Evolutionary conservation across 2,329 filamentous ascomycete species (phyloP).

Genomic region (Colletotrichum orchidophilum): DNA sequence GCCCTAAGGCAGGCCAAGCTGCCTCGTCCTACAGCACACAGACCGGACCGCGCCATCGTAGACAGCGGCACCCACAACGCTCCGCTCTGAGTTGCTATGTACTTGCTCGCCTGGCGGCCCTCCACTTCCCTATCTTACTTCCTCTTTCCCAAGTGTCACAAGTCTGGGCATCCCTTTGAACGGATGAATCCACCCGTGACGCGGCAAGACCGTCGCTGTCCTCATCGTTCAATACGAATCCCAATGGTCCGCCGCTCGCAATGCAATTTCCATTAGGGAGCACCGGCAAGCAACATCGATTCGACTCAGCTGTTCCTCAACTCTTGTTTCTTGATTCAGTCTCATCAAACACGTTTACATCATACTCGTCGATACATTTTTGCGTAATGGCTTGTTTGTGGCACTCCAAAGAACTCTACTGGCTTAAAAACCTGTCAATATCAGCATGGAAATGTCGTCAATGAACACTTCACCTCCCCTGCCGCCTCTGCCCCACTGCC

Average conservation of each 20-base stretch:
- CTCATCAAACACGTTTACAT: conserved; percentile 20
- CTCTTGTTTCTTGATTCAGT: neutral
- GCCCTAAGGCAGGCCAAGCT: neutral
- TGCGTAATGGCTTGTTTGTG: conserved; percentile 2
- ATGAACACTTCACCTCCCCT: neutral
- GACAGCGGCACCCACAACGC: conserved; percentile 3
- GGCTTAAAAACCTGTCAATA: conserved; percentile 13
- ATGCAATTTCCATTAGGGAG: neutral
- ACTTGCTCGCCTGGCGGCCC: neutral
- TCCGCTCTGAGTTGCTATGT: conserved; percentile 8
- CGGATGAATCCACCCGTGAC: conserved; percentile 26
- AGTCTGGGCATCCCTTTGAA: conserved; percentile 30
- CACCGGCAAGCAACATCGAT: conserved; percentile 1
- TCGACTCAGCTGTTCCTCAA: neutral
- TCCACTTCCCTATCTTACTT: neutral
- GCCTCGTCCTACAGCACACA: neutral
- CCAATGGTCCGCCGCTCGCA: conserved; percentile 2
- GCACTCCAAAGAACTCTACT: neutral
- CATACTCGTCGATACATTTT: neutral
- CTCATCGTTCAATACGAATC: conserved; percentile 13
- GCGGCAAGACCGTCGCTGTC: conserved; percentile 5
- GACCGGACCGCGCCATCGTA: conserved; percentile 9
- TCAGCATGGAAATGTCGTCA: neutral
- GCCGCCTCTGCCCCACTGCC: neutral
- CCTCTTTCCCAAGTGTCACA: conserved; percentile 16